Base-by-base conservation (phyloP, 1,284 basidiomycete species). In the Veloboletus limbatus region DNA sequence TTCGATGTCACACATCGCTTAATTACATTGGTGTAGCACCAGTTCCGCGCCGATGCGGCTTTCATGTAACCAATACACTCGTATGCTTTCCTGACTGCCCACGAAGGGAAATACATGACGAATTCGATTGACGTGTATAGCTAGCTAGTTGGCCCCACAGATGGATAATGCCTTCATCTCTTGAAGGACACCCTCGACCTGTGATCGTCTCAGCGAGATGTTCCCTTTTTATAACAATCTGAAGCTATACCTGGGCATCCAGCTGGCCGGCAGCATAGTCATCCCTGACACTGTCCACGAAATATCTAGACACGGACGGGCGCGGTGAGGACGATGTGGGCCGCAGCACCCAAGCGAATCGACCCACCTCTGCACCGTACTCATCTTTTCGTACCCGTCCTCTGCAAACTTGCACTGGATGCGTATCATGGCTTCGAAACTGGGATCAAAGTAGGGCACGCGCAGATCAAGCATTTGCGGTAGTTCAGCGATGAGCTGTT, bases 391-490 rank as follows among this genome's bases (percentile, higher is more conserved):
- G 66, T 99, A 99, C 0, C 92, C 97, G 59, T 98, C 95, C 66
- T 97, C 91, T 1, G 95, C 93, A 62, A 97, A 97, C 60, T 94
- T 93, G 63, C 91, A 82, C 67, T 99, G 96, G 80, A 97, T 92
- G 33, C 97, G 81, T 58, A 97, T 92, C 96, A 99, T 98, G 26
- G 96, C 92, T 69, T 99, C 97, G 66, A 99, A 98, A 55, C 90
- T 94, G 1, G 97, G 97, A 67, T 99, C 96, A 52, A 99, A 91
- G 75, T 93, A 99, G 7, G 97, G 96, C 33, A 99, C 88, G 28
- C 97, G 88, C 20, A 98, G 81, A 59, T 98, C 94, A 38, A 99
- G 81, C 22, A 99, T 72, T 58, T 96, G 84, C 0, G 97, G 97
- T 7, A 99, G 76, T 61, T 99, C 97, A 22, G 77, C 68, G 57